These are phyloP conservation scores for Fusarium austroafricanum DNA, from an alignment of 2,329 filamentous ascomycete species.

Conservation along the genomic window DNA sequence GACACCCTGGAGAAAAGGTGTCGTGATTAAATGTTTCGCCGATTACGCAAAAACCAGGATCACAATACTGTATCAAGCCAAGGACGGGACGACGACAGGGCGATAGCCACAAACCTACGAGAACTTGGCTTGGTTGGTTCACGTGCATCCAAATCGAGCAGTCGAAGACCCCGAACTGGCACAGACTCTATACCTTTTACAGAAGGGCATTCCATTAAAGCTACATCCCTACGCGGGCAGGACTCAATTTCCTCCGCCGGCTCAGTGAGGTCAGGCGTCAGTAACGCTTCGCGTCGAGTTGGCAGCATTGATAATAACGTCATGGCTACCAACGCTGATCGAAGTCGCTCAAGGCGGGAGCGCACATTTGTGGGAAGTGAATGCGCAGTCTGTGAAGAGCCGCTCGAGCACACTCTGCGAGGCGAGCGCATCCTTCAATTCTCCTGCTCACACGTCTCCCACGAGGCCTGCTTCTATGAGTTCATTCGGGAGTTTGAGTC, in stretches of 20 bases:
- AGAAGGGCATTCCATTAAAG: constrained; percentile 48
- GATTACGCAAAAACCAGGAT: constrained; percentile 49
- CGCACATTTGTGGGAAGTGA: constrained; percentile 95
- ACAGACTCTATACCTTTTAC: constrained; percentile 43
- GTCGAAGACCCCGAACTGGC: constrained; percentile 44
- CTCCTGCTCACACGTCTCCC: constrained; percentile 95
- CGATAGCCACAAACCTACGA: constrained; percentile 45
- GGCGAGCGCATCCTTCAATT: constrained; percentile 96
- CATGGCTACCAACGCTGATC: constrained; percentile 68
- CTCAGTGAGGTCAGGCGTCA: constrained; percentile 51
- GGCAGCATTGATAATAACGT: constrained; percentile 56
- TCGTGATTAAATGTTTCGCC: constrained; percentile 54
- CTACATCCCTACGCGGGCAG: constrained; percentile 45
- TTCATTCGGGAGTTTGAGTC: constrained; percentile 95
- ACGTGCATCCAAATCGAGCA: constrained; percentile 37
- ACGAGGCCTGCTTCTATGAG: constrained; percentile 99
- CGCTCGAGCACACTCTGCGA: constrained; percentile 91
- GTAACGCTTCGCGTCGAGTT: constrained; percentile 51
- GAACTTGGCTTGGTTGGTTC: constrained; percentile 48
- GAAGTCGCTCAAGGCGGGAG: constrained; percentile 83
- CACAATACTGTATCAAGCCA: constrained; percentile 40
- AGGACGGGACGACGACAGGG: constrained; percentile 33
- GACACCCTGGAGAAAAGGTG: constrained; percentile 32
- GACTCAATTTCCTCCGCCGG: constrained; percentile 50
- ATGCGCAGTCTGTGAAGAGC: constrained; percentile 97